These are phyloP conservation scores for Fusarium transvaalense DNA, from an alignment of 2,329 filamentous ascomycete species.

Conservation along the genomic window DNA sequence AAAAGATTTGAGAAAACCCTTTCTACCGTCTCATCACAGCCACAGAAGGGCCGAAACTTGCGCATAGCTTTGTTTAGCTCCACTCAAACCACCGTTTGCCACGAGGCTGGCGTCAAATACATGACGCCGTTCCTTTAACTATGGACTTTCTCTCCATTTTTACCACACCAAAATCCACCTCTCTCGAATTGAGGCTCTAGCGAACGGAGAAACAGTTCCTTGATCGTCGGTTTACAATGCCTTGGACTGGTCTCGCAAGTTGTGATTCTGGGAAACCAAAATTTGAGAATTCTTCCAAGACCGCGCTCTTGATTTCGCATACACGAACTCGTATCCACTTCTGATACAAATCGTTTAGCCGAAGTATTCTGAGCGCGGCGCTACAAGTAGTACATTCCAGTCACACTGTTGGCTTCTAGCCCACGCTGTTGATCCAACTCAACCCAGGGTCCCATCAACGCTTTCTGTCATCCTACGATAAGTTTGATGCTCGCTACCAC, in stretches of 20 bases:
- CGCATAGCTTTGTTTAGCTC: neutral
- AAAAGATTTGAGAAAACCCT: slow-evolving; percentile 1
- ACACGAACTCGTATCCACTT: neutral
- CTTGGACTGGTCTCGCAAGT: neutral
- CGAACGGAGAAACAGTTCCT: neutral
- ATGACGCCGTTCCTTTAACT: neutral
- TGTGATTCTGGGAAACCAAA: neutral
- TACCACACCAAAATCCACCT: neutral
- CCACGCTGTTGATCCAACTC: neutral
- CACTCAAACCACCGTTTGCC: slow-evolving; percentile 6
- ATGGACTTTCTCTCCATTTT: neutral
- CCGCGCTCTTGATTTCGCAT: neutral
- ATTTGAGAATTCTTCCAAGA: neutral
- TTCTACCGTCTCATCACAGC: neutral
- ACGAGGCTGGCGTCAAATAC: slow-evolving; percentile 3
- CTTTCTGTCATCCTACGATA: slow-evolving; percentile 22
- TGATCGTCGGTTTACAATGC: neutral
- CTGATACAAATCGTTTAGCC: neutral
- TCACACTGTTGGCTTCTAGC: slow-evolving; percentile 1
- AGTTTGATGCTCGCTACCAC: neutral
- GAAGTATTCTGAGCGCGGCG: slow-evolving; percentile 2
- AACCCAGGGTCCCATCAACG: neutral
- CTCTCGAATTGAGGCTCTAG: neutral
- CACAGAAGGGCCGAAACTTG: slow-evolving; percentile 1
- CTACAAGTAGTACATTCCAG: slow-evolving; percentile 19